Evolutionary conservation across 208 protist species (phyloP).

Genomic region (Trypanosoma melophagium): DNA sequence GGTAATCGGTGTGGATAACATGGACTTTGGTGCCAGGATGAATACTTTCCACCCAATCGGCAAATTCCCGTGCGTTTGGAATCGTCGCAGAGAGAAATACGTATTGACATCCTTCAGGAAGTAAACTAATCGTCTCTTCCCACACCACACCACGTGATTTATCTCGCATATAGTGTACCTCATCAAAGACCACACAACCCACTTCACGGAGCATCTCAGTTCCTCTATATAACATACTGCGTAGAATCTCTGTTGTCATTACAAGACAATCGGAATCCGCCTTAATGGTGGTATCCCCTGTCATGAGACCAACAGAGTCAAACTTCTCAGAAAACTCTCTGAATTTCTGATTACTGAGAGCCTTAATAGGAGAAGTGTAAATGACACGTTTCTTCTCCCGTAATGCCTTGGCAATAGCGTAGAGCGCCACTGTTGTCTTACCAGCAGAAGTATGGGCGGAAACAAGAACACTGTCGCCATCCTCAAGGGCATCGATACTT

Average conservation of each 20-base stretch:
- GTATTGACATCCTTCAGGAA: conserved; percentile 97
- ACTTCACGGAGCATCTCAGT: conserved; percentile 99
- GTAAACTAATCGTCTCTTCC: conserved; percentile 99
- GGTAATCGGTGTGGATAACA: conserved; percentile 99
- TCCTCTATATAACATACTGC: conserved; percentile 98
- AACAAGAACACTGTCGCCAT: conserved; percentile 98
- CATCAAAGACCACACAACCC: conserved; percentile 99
- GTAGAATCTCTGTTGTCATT: conserved; percentile 99
- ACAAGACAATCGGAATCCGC: conserved; percentile 97
- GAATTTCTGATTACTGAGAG: conserved; percentile 99
- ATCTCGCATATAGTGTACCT: conserved; percentile 99
- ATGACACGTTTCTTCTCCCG: conserved; percentile 98
- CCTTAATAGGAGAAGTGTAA: conserved; percentile 99
- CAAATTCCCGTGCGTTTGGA: conserved; percentile 99
- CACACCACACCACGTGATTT: conserved; percentile 99
- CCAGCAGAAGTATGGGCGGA: conserved; percentile 99
- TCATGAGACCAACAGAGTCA: conserved; percentile 99
- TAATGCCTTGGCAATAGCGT: conserved; percentile 98
- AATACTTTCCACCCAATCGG: conserved; percentile 98
- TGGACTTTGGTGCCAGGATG: conserved; percentile 97
- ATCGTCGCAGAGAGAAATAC: conserved; percentile 99
- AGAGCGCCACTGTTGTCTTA: conserved; percentile 99
- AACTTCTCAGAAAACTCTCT: conserved; percentile 98
- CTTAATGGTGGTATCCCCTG: conserved; percentile 99
- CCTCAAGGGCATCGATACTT: conserved; percentile 94